These are phyloP conservation scores for Kodamaea leandrae DNA, from an alignment of 805 yeast species.

Conservation along the genomic window DNA sequence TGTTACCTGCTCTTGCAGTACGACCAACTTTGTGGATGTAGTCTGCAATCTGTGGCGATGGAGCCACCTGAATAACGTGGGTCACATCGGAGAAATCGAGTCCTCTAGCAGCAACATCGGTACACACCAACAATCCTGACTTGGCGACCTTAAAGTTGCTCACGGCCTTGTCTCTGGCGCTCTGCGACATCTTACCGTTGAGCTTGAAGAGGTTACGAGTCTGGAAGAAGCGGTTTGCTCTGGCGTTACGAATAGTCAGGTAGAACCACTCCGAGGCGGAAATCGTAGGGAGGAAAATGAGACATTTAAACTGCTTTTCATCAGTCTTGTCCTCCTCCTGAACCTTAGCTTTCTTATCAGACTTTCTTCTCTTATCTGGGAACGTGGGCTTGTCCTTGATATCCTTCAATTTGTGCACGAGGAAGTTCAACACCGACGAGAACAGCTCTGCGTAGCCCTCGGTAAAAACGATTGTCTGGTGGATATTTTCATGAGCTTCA, in stretches of 20 bases:
- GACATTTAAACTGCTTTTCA: slow-evolving; percentile 59
- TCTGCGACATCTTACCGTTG: slow-evolving; percentile 77
- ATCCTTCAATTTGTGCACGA: slow-evolving; percentile 39
- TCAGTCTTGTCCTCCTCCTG: not conserved
- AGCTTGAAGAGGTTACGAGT: slow-evolving; percentile 30
- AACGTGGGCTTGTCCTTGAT: not conserved
- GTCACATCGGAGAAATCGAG: slow-evolving; percentile 89
- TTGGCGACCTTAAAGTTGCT: slow-evolving; percentile 47
- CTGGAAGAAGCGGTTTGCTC: slow-evolving; percentile 14
- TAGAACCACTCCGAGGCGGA: slow-evolving; percentile 60
- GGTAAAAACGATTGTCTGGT: slow-evolving; percentile 61
- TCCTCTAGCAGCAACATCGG: slow-evolving; percentile 96
- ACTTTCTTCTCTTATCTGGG: not conserved
- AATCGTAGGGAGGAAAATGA: slow-evolving; percentile 80
- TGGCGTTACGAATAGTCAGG: slow-evolving; percentile 11
- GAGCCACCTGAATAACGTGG: slow-evolving; percentile 80
- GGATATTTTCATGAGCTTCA: slow-evolving; percentile 72
- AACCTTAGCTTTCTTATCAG: not conserved
- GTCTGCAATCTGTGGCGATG: slow-evolving; percentile 71
- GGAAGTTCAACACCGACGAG: slow-evolving; percentile 53
- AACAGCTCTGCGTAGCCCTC: slow-evolving; percentile 55
- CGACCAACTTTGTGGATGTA: slow-evolving; percentile 94
- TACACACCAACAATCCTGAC: slow-evolving; percentile 68
- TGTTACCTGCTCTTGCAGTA: slow-evolving; percentile 88
- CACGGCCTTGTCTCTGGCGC: slow-evolving; percentile 60